Evolutionary conservation across 441 rosid species (phyloP).

Genomic region (Adansonia madagascariensis): DNA sequence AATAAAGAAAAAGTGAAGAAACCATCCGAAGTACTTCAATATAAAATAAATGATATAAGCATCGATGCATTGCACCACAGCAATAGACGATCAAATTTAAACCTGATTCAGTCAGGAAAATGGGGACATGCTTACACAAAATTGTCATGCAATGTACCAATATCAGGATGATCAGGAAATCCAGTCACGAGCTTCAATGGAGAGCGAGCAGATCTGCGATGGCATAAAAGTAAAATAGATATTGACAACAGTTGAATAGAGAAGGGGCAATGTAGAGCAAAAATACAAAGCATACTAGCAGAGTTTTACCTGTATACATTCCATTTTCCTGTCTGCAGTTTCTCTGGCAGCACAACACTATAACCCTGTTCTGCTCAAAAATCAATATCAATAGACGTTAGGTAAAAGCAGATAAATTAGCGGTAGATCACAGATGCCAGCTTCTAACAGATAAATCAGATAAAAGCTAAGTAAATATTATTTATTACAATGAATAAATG

Average conservation of each 20-base stretch:
- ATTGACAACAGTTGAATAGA: constrained; percentile 7
- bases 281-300: constrained; percentile 18
- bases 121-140: constrained; percentile 65
- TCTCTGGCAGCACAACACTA: constrained; percentile 97
- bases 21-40: constrained; percentile 22
- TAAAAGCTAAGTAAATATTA: neutral
- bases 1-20: constrained; percentile 24
- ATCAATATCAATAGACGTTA: constrained; percentile 19
- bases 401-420: constrained; percentile 15
- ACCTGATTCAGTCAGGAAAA: constrained; percentile 23
- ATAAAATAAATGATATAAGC: constrained; percentile 1
- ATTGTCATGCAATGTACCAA: constrained; percentile 92
- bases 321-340: constrained; percentile 89
- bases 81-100: constrained; percentile 16
- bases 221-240: constrained; percentile 19
- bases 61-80: neutral
- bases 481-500: neutral
- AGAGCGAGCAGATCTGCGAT: constrained; percentile 73
- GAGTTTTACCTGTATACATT: constrained; percentile 80
- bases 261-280: constrained; percentile 11
- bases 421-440: neutral
- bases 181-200: constrained; percentile 82
- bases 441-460: neutral
- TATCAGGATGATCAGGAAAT: constrained; percentile 88
- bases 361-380: constrained; percentile 82